Base-by-base conservation (phyloP, 2,329 filamentous ascomycete genomes). In the Dendryphion nanum region DNA sequence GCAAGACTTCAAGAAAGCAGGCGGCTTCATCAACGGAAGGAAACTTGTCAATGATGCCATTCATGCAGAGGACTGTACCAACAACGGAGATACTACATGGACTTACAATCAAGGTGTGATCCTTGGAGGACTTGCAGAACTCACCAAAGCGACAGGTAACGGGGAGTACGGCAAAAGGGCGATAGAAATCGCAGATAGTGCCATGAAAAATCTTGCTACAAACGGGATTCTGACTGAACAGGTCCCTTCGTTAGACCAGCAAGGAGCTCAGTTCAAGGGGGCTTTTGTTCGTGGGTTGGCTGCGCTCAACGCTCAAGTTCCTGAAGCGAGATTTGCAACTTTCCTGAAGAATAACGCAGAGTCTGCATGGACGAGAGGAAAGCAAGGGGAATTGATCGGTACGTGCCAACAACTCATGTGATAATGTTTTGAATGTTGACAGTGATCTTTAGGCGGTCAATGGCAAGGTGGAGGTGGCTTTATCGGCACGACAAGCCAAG, bases 51-150 rank as follows among this genome's bases (percentile, higher is more conserved):
- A 79, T 47, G 77, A 81, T 48, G 77, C 77, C 15, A 64, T 81
- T 34, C 58, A 71, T 42, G 42, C 49, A 4, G 62, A 61, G 3
- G 57, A 62, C 3, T 80, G 77, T 62, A 67, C 67, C 44, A 80
- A 78, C 62, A 75, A 80, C 51, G 64, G 66, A 10, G 61, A 69
- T 8, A 69, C 69, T 19, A 73, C 71, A 0, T 79, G 71, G 68
- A 72, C 70, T 0, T 81, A 81, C 62, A 81, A 81, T 61, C 77
- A 81, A 50, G 77, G 78, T 37, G 75, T 79, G 36, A 66, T 81
- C 34, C 70, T 81, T 17, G 74, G 76, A 8, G 78, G 65, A 0
- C 69, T 79, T 1, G 68, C 71, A n/a, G 77, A 80, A 52, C 68
- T 81, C 12, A 65, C 66, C 33, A 57, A 55, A 13, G 72, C 74